phyloP scores from a whole-genome alignment of 345 rosid genomes.

The Eucalyptus polybractea region DNA sequence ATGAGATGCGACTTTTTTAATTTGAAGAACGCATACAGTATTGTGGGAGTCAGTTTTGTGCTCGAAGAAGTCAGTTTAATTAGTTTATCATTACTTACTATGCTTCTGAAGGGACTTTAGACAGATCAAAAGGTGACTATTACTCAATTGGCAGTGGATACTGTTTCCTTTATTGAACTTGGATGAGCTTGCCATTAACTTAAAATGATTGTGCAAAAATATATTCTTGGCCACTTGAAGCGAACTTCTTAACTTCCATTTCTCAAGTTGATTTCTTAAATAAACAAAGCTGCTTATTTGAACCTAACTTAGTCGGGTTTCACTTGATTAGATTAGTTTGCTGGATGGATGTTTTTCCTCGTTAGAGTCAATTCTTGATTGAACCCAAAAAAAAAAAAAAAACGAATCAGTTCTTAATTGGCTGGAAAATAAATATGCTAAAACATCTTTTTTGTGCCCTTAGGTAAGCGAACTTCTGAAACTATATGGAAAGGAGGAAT shows the following conservation, averaged over 20 bases:
- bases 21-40: neutral
- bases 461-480: constrained; percentile 49
- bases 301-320: neutral
- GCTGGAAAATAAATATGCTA: neutral
- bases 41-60: neutral
- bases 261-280: neutral
- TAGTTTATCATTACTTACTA: neutral
- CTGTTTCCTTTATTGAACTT: neutral
- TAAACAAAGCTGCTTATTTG: neutral
- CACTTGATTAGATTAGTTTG: neutral
- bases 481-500: constrained; percentile 55
- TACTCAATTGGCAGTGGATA: neutral
- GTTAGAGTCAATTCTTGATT: neutral
- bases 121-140: neutral
- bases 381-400: neutral
- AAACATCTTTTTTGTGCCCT: neutral
- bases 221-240: neutral
- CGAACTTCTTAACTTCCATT: neutral
- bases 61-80: neutral
- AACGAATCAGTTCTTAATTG: neutral
- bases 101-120: neutral
- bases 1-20: neutral
- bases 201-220: neutral
- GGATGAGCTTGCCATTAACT: neutral
- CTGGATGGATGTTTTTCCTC: neutral